Evolutionary conservation across 1,139 yeast genomes (phyloP), one percentile per base, ranked within the genome.

Genomic region (Diutina pseudorugosa): DNA sequence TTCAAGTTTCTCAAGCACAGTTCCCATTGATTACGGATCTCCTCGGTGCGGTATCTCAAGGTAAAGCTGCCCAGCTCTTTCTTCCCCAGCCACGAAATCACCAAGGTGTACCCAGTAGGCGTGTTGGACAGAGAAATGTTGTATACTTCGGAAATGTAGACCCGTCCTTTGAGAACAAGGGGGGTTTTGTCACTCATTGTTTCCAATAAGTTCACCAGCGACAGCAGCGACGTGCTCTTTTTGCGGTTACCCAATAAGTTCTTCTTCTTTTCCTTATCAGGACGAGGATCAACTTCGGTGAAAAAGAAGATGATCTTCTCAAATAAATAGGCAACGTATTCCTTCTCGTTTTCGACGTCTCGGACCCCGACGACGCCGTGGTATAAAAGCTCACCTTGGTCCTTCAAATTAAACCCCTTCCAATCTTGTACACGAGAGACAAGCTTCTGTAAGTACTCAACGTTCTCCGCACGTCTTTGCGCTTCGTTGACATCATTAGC

Each of bases 401-500:
- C 87, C 56, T 76, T 77, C 52, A 87, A 72, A 57, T 83, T 83
- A 66, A 89, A 91, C n/a, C 97, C 98, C 60, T 91, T 80, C 98
- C 98, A 93, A 66, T 91, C 95, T 45, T 77, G 73, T 12, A 91
- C 94, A 55, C 93, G 76, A 45, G 81, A 86, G 53, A 78, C 75
- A 49, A 93, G 73, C 53, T 83, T 85, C 58, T 79, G 81, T 51
- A 87, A 74, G 50, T 81, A 77, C 55, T 83, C 86, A 50, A 83
- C 79, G 66, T 93, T 94, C 65, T 93, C 98, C 1, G 95, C 85
- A 58, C 90, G 76, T 67, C 99, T 79, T 69, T 91, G 96, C 12
- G 96, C 91, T 66, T 93, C 98, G 68, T 93, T 93, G 41, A 93
- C 94, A 60, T 82, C 83, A 58, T 80, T 78, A n/a, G 97, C 96